These are phyloP conservation scores for Setaria viridis DNA, from an alignment of 202 grass and related monocot genomes.

Conservation along the genomic window DNA sequence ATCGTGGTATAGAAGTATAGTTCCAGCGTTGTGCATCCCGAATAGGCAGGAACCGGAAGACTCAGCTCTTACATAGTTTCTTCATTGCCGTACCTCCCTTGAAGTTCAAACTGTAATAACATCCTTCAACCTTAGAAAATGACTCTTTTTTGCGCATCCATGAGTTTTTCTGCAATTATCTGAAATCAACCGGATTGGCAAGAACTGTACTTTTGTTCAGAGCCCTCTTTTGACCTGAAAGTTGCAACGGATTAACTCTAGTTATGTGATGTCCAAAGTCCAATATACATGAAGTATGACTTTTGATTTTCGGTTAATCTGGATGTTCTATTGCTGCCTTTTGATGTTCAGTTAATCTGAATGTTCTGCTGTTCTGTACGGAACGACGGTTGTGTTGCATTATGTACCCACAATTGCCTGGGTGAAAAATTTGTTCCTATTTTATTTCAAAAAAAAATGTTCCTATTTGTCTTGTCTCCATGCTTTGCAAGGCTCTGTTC, in stretches of 20 bases:
- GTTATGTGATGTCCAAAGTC: background rate
- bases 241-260: constrained; percentile 8
- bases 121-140: constrained; percentile 28
- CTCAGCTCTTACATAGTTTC: constrained; percentile 9
- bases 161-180: background rate
- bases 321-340: too few species aligned
- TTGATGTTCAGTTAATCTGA: background rate
- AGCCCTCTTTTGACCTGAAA: background rate
- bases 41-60: constrained; percentile 24
- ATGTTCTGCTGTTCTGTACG: background rate
- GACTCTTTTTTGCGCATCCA: background rate
- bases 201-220: constrained; percentile 6
- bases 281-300: too few species aligned
- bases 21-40: background rate
- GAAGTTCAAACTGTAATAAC: background rate
- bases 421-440: background rate
- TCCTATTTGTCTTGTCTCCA: background rate
- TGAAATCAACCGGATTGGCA: background rate
- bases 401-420: background rate
- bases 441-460: background rate
- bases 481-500: background rate
- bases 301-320: background rate
- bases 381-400: background rate
- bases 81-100: background rate
- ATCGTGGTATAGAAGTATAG: constrained; percentile 28